Evolutionary conservation across 1,284 basidiomycete genomes (phyloP).

Genomic region (Trichosporon sp.): DNA sequence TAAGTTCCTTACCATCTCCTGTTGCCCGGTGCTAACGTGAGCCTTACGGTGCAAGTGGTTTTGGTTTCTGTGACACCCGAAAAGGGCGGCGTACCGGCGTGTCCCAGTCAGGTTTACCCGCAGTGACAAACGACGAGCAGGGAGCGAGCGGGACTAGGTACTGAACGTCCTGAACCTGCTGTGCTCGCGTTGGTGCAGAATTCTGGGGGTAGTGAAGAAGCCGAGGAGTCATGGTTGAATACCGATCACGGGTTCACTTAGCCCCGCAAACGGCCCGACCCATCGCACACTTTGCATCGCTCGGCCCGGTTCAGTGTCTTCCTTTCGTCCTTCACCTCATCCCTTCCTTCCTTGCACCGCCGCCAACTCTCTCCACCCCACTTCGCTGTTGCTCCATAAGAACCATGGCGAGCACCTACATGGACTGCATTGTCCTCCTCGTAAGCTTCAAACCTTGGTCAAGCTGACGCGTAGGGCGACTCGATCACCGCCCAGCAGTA

Average conservation of each 20-base stretch:
- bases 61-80: too few relatives aligned
- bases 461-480: constrained; percentile 34
- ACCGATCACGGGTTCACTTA: constrained; percentile 3
- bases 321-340: neutral
- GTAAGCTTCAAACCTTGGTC: constrained; percentile 27
- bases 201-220: neutral
- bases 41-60: too few relatives aligned
- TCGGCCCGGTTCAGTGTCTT: neutral
- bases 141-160: too few relatives aligned
- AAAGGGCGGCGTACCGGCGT: too few relatives aligned
- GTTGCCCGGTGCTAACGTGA: too few relatives aligned
- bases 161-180: too few relatives aligned
- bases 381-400: neutral
- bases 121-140: too few relatives aligned
- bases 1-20: too few relatives aligned
- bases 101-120: too few relatives aligned
- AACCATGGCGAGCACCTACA: constrained; percentile 38
- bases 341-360: neutral
- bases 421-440: constrained; percentile 40
- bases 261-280: neutral
- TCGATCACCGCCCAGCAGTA: constrained; percentile 38
- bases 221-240: neutral
- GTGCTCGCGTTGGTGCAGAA: too few relatives aligned
- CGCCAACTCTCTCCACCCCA: neutral
- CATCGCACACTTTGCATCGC: neutral